Base-by-base conservation (phyloP, 495 filamentous ascomycete genomes). In the Aspergillus conjunctus region DNA sequence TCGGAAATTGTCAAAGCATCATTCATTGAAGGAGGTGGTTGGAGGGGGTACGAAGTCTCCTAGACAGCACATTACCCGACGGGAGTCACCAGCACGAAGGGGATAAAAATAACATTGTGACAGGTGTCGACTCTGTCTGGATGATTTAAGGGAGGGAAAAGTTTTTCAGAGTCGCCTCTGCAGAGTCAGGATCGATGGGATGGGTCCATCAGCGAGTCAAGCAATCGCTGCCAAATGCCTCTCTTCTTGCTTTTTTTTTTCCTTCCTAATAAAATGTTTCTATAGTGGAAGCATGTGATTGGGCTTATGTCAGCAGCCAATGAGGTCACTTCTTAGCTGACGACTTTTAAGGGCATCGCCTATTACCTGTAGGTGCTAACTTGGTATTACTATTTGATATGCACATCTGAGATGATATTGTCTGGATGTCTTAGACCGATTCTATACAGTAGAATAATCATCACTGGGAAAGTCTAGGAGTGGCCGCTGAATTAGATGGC, bases 261-360 rank as follows among this genome's bases (percentile, higher is more conserved):
- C 37, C 44, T 54, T 21, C 30, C 44, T n/a, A n/a, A n/a, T n/a
- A n/a, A n/a, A n/a, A n/a, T n/a, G n/a, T n/a, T n/a, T n/a, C n/a
- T n/a, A n/a, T n/a, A n/a, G n/a, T 37, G 12, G 41, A 33, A 39
- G 56, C 62, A 64, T 64, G 62, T 64, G 62, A 64, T 60, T 57
- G n/a, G 37, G 56, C 22, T 64, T 64, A 64, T 32, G 57, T 64
- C 57, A 64, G 26, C 57, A 64, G 26, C 46, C 17, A 20, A 55
- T 56, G 49, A 54, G 30, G 45, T 58, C 55, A 58, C 50, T n/a
- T 14, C 37, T 41, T n/a, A 41, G 37, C 37, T 41, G 34, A 41
- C 26, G 26, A 26, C 26, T 26, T 26, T 26, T n/a, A n/a, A n/a
- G n/a, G n/a, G n/a, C n/a, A n/a, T n/a, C n/a, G n/a, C n/a, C n/a